A percentile compares a stretch with the other conserved stretches of the same genome.
Evolutionary conservation across 108 stramenopile genomes (phyloP).

Genomic region (Aureococcus anophagefferens): DNA sequence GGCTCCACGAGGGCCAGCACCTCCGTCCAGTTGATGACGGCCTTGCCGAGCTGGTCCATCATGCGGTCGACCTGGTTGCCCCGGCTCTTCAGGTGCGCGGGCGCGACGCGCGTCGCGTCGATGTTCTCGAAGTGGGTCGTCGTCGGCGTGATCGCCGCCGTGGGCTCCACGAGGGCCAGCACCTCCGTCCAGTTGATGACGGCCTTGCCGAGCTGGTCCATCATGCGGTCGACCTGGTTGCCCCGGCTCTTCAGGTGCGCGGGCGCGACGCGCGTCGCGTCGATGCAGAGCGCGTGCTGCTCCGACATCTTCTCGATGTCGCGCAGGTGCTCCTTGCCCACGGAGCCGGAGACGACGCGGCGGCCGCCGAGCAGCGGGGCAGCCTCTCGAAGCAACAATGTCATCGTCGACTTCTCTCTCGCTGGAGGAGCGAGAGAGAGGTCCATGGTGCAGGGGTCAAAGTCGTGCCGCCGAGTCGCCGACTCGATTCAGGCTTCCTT

Average conservation of each 20-base stretch:
- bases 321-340: slow-evolving; percentile 46
- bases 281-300: slow-evolving; percentile 26
- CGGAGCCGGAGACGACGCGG: too few relatives aligned
- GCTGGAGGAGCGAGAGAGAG: too few relatives aligned
- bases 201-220: slow-evolving; percentile 42
- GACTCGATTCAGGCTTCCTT: too few relatives aligned
- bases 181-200: slow-evolving; percentile 36
- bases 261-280: slow-evolving; percentile 33
- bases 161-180: slow-evolving; percentile 37
- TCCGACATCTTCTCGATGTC: slow-evolving; percentile 13
- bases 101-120: too few relatives aligned
- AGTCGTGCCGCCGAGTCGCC: too few relatives aligned
- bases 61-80: slow-evolving; percentile 39
- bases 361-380: too few relatives aligned
- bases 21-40: slow-evolving; percentile 37
- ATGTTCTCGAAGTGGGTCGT: too few relatives aligned
- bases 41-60: slow-evolving; percentile 39
- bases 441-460: too few relatives aligned
- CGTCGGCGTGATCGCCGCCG: too few relatives aligned
- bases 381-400: too few relatives aligned
- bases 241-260: slow-evolving; percentile 33
- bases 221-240: slow-evolving; percentile 31
- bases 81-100: too few relatives aligned
- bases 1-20: slow-evolving; percentile 34
- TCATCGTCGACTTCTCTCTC: too few relatives aligned